Conservation (phyloP, 1,284 basidiomycete species). For the Ganoderma sinense region DNA sequence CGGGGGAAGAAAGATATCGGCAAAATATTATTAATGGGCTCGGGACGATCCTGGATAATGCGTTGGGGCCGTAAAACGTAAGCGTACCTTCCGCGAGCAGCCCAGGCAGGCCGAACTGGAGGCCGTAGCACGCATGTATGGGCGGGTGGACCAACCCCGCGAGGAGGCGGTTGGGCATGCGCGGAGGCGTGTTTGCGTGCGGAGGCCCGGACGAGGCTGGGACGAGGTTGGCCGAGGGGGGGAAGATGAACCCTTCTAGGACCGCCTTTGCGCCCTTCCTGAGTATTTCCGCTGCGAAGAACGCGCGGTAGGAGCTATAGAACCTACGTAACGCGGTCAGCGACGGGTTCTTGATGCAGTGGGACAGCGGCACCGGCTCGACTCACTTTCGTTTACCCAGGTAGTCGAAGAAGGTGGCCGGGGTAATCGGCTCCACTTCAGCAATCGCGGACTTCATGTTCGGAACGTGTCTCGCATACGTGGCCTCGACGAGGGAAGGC, state of each 20-base stretch:
- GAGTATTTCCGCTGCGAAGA: conserved; percentile 56
- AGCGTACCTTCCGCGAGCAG: conserved; percentile 65
- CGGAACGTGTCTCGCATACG: conserved; percentile 50
- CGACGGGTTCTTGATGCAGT: background rate
- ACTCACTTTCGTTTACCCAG: background rate
- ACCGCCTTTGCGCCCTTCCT: conserved; percentile 49
- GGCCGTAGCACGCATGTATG: conserved; percentile 69
- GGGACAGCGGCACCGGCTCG: background rate
- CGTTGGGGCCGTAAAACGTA: background rate
- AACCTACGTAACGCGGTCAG: conserved; percentile 47
- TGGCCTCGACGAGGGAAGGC: conserved; percentile 46
- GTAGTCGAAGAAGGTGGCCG: background rate
- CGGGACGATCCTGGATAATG: background rate
- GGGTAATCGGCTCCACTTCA: background rate
- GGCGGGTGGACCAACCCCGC: conserved; percentile 39
- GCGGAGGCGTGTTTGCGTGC: background rate
- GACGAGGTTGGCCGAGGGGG: conserved; percentile 2
- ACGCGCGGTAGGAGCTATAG: conserved; percentile 61
- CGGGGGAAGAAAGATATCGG: background rate
- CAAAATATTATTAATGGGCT: background rate
- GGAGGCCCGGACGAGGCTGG: background rate
- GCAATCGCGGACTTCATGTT: background rate
- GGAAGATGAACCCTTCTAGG: conserved; percentile 60
- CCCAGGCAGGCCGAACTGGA: conserved; percentile 69
- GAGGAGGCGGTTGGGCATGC: conserved; percentile 30